These are phyloP conservation scores for Phytophthora ohioensis DNA, from an alignment of 352 stramenopile genomes.

Conservation along the genomic window DNA sequence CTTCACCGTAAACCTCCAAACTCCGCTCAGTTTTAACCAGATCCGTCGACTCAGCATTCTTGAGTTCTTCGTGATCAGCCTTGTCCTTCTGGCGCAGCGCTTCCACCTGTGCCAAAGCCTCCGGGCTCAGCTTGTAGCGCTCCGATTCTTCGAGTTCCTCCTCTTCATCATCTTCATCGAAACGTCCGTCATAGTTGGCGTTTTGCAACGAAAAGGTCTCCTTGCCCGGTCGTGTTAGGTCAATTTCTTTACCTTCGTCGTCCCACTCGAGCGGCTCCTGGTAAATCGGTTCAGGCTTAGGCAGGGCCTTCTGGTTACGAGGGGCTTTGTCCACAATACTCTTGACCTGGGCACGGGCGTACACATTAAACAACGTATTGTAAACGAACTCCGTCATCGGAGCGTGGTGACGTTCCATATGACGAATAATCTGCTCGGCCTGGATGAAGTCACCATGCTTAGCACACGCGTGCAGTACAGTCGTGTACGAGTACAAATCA, in stretches of 20 bases:
- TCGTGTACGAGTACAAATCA: constrained; percentile 82
- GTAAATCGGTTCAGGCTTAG: constrained; percentile 60
- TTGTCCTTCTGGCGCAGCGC: constrained; percentile 48
- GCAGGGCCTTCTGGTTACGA: constrained; percentile 55
- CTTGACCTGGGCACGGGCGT: constrained; percentile 77
- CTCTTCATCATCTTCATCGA: constrained; percentile 66
- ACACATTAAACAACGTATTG: constrained; percentile 84
- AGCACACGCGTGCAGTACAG: constrained; percentile 77
- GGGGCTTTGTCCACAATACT: constrained; percentile 73
- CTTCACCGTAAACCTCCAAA: constrained; percentile 50
- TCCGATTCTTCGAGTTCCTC: constrained; percentile 51
- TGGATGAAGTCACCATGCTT: constrained; percentile 82
- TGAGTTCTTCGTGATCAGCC: constrained; percentile 46
- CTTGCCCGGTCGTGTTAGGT: constrained; percentile 74
- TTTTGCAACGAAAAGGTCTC: constrained; percentile 68
- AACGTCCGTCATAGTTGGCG: constrained; percentile 71
- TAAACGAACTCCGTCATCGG: constrained; percentile 74
- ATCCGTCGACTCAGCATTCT: constrained; percentile 40
- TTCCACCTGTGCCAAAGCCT: constrained; percentile 43
- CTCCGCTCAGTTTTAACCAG: constrained; percentile 36
- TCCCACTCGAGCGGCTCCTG: constrained; percentile 79
- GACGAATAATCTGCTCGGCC: constrained; percentile 75
- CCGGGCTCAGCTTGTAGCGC: constrained; percentile 51
- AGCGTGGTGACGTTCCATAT: constrained; percentile 77
- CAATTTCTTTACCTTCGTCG: constrained; percentile 75